Percentiles rank a stretch among this genome's conserved stretches.
These are phyloP conservation scores for Ophiostoma fasciatum DNA, from an alignment of 2,329 filamentous ascomycete species.

Conservation along the genomic window DNA sequence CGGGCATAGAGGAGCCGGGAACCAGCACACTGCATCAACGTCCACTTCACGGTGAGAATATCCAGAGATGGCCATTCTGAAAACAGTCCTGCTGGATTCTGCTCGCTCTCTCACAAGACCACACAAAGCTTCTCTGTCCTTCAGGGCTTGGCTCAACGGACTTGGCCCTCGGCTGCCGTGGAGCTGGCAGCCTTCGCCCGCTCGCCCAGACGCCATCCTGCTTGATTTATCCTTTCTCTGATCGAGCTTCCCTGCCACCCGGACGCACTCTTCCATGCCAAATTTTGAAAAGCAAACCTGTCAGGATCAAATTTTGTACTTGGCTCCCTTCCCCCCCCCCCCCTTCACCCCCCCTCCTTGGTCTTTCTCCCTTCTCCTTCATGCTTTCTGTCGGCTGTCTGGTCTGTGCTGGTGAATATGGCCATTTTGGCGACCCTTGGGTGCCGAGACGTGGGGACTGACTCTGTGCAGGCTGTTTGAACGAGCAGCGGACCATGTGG, in stretches of 20 bases:
- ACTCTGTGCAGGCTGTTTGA: conserved; percentile 67
- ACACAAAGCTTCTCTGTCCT: too few species aligned
- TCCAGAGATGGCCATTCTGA: conserved; percentile 29
- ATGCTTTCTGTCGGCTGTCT: conserved; percentile 12
- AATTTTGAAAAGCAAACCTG: background rate
- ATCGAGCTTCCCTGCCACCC: background rate
- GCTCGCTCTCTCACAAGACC: conserved; percentile 45
- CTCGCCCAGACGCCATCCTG: conserved; percentile 2
- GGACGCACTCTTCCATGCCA: background rate
- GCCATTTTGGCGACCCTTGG: background rate
- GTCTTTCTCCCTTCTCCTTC: background rate
- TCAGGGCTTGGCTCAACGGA: conserved; percentile 3
- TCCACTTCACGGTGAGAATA: conserved; percentile 59
- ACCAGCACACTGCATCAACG: conserved; percentile 3
- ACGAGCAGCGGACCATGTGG: conserved; percentile 68
- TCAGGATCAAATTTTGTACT: conserved; percentile 35
- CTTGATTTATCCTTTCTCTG: conserved; percentile 4
- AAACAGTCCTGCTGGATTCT: conserved; percentile 31
- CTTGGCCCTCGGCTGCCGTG: background rate
- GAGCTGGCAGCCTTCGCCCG: background rate
- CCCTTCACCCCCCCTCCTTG: background rate
- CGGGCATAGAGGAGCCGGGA: background rate
- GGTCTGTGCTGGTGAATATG: background rate
- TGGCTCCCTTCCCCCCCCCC: conserved; percentile 13
- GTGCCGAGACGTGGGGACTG: background rate